Base-by-base conservation (phyloP, 129 eudicot genomes). In the Sambucus nigra region DNA sequence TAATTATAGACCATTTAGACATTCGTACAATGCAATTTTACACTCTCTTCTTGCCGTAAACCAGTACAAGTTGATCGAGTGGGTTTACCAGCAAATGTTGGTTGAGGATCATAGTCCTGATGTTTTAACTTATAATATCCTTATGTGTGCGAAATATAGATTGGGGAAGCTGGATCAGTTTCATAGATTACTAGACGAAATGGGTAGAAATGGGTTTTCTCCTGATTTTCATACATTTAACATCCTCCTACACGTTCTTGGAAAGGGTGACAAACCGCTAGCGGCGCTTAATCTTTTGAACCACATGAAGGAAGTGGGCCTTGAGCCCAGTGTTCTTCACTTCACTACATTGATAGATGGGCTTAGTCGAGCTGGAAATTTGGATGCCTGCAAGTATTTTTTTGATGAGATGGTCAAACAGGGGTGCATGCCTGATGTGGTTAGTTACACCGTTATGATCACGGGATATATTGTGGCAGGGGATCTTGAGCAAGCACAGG, bases 61-160 rank as follows among this genome's bases (percentile, higher is more conserved):
- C 45, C 95, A 85, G 61, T 81, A 81, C 75, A 76, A 48, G 47
- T 69, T 85, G 61, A 74, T 85, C 13, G 97, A 88, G 46, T 88
- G 95, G 95, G 97, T 84, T 39, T 81, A 84, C 52, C 78, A 81
- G 72, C 83, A 72, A 66, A 89, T 89, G 98, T 61, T 85, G 78
- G 61, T 53, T 0, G 86, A 79, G 20, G 84, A 81, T 10, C 67
- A 71, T 59, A 53, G 65, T 21, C 94, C 98, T 1, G 95, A 89
- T 67, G 65, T 68, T 10, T 69, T 88, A 49, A 88, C 97, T 20
- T 88, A 84, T 55, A 88, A 88, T 60, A 75, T 81, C 6, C 40
- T 89, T 18, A 71, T 89, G 88, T 79, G 72, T 51, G 74, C 94
- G 7, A 81, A 89, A 48, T 79, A 68, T 65, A 71, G 88, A 55